phyloP scores from a whole-genome alignment of 257 asterid species.

The Nicotiana benthamiana region DNA sequence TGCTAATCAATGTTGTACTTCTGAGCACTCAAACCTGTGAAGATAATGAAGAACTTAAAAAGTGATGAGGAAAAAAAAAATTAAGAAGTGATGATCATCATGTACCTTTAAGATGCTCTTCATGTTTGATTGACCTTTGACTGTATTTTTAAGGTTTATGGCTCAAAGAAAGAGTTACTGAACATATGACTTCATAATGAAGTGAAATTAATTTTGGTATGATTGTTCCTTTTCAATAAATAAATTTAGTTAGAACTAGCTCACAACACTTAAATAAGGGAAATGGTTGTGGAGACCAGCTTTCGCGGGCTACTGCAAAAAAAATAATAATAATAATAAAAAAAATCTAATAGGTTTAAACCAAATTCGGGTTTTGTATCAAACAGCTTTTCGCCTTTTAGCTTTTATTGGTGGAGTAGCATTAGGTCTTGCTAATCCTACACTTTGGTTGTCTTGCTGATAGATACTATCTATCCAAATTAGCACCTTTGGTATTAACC shows the following conservation, averaged over 20 bases:
- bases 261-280: slow-evolving; percentile 24
- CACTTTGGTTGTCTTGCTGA: slow-evolving; percentile 86
- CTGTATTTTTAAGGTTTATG: neutral
- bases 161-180: neutral
- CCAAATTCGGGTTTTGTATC: slow-evolving; percentile 41
- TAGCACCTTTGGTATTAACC: slow-evolving; percentile 79
- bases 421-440: slow-evolving; percentile 78
- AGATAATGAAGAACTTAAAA: neutral
- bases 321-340: too few species aligned
- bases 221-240: neutral
- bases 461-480: slow-evolving; percentile 52
- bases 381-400: slow-evolving; percentile 66
- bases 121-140: neutral
- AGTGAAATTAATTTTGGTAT: neutral
- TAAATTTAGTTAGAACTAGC: neutral
- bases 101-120: neutral
- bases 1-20: neutral
- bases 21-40: neutral
- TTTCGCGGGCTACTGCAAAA: slow-evolving; percentile 18
- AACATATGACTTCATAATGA: too few species aligned
- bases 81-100: neutral
- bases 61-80: neutral
- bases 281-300: slow-evolving; percentile 24
- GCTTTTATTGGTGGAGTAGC: slow-evolving; percentile 82
- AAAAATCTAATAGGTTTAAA: slow-evolving; percentile 30